These are phyloP conservation scores for Aspergillus unguis DNA, from an alignment of 2,329 filamentous ascomycete species.

Conservation along the genomic window DNA sequence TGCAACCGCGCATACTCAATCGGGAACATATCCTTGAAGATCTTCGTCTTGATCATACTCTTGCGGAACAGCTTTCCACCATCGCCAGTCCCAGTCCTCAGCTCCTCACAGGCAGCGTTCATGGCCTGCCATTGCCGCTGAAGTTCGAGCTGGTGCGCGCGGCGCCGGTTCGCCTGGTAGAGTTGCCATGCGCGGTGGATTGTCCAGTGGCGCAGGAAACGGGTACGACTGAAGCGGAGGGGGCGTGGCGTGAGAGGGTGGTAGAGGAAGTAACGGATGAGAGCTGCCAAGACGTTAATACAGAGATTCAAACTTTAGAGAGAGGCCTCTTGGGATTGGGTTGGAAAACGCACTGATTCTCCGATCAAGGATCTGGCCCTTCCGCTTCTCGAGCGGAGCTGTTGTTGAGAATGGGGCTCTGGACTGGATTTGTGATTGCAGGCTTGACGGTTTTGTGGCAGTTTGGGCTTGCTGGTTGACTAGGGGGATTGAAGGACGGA, in stretches of 20 bases:
- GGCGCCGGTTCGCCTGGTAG: constrained; percentile 66
- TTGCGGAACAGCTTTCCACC: constrained; percentile 70
- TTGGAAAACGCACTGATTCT: constrained; percentile 42
- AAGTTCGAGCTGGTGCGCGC: constrained; percentile 65
- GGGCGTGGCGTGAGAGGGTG: constrained; percentile 70
- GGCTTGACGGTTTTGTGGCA: constrained; percentile 14
- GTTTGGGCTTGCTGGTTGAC: neutral
- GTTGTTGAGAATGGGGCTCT: constrained; percentile 40
- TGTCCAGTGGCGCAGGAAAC: constrained; percentile 93
- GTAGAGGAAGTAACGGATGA: constrained; percentile 68
- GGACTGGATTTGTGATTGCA: neutral
- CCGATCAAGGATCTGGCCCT: constrained; percentile 34
- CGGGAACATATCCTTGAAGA: constrained; percentile 72
- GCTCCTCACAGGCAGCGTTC: constrained; percentile 78
- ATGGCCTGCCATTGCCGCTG: constrained; percentile 79
- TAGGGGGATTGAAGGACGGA: constrained; percentile 23
- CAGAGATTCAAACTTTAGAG: constrained; percentile 14
- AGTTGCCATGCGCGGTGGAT: constrained; percentile 96
- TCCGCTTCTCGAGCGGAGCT: constrained; percentile 38
- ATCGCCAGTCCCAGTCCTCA: constrained; percentile 55
- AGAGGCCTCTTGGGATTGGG: neutral
- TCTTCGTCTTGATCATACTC: constrained; percentile 85
- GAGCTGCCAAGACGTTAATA: constrained; percentile 40
- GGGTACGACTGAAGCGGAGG: constrained; percentile 81
- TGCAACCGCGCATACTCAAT: constrained; percentile 77